Conservation (phyloP, 257 asterid genomes). For the Dorcoceras hygrometricum region DNA sequence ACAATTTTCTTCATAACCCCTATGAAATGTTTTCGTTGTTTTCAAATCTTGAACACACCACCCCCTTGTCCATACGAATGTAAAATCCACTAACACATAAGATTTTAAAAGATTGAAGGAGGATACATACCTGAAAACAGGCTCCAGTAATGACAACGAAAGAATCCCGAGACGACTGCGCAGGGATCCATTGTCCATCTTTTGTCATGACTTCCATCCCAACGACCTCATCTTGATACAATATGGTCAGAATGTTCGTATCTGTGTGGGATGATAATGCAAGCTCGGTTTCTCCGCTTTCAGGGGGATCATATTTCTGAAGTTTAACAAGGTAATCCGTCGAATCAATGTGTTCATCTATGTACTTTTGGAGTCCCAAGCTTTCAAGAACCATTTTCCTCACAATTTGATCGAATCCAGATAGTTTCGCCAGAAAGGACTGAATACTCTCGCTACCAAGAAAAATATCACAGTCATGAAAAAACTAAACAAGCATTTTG, state of each 20-base stretch:
- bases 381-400: conserved; percentile 51
- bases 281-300: conserved; percentile 27
- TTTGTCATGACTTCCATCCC: conserved; percentile 43
- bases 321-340: conserved; percentile 44
- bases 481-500: neutral
- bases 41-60: too few relatives aligned
- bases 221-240: conserved; percentile 32
- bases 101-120: too few relatives aligned
- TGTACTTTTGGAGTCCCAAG: conserved; percentile 37
- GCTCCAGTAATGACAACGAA: conserved; percentile 55
- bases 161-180: conserved; percentile 34
- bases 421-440: conserved; percentile 31
- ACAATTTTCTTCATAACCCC: too few relatives aligned
- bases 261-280: conserved; percentile 54
- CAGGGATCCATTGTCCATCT: conserved; percentile 50
- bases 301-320: conserved; percentile 49
- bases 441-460: conserved; percentile 36
- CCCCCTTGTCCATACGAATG: too few relatives aligned
- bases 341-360: conserved; percentile 50
- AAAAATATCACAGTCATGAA: neutral
- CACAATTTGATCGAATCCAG: conserved; percentile 39
- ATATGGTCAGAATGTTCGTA: conserved; percentile 41
- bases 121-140: conserved; percentile 34
- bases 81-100: too few relatives aligned
- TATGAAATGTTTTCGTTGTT: too few relatives aligned